Evolutionary conservation across 805 yeast species (phyloP), one percentile per base, ranked within the genome.

Genomic region (Yarrowia deformans): DNA sequence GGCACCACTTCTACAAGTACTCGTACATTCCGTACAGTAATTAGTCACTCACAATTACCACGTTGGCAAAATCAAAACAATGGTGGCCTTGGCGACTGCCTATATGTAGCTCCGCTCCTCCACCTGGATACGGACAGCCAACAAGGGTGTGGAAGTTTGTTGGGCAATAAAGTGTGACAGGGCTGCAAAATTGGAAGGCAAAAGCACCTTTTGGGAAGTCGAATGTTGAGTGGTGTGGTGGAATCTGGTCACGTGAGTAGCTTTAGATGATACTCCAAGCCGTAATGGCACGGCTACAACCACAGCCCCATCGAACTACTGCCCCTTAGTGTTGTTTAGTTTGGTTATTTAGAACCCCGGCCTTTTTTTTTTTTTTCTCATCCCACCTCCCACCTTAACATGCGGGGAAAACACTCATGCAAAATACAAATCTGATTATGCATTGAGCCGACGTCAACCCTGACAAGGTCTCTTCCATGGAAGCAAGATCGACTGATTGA

Each of bases 401-500:
- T 48, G 52, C 52, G 52, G 52, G 52, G 52, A 12, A 46, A 46
- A 19, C 13, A 46, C 50, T 46, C 52, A 48, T 48, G 52, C 52
- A 23, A 48, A 48, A 48, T 29, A 48, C 52, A 8, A 23, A 23
- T 23, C 52, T 29, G 52, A 48, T 48, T 48, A 48, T 48, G 52
- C 52, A 29, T 29, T 14, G 35, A 29, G 8, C 8, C 35, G n/a
- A 4, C 48, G 29, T 8, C 50, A 45, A 45, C 48, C 23, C 37
- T n/a, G 43, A 14, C 50, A 23, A 6, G 18, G 50, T 29, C 4
- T 23, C 29, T 23, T 23, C 4, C 29, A 23, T 23, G 29, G 29
- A 23, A 23, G 29, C 3, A 23, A 23, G 52, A 48, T 48, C 52
- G 52, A 48, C 52, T 48, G 52, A 48, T 48, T 46, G 50, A 46